phyloP scores from a whole-genome alignment of 2,329 filamentous ascomycete genomes.

The Epichloe gansuensis region DNA sequence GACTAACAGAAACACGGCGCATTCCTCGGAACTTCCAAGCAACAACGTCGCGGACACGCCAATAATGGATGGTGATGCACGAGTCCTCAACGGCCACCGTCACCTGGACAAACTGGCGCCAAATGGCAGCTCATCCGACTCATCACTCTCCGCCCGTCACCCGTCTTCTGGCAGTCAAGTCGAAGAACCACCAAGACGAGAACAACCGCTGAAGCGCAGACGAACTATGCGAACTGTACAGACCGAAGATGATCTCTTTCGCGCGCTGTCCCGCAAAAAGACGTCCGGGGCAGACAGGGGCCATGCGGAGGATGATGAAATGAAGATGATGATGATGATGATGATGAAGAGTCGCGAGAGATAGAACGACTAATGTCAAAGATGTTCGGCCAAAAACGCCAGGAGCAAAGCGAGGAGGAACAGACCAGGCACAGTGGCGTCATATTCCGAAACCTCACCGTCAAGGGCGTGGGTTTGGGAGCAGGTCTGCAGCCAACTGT shows the following conservation, averaged over 20 bases:
- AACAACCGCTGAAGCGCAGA: conserved; percentile 10
- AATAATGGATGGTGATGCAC: background rate
- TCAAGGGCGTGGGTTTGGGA: conserved; percentile 56
- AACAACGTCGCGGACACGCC: background rate
- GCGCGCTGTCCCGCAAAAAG: conserved; percentile 34
- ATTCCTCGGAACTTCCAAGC: background rate
- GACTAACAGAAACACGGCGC: background rate
- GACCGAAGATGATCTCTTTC: conserved; percentile 40
- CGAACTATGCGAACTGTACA: conserved; percentile 14
- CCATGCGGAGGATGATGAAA: conserved; percentile 26
- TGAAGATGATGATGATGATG: conserved; percentile 6
- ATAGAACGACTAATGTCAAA: conserved; percentile 52
- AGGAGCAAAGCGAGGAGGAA: conserved; percentile 54
- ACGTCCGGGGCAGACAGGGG: conserved; percentile 21
- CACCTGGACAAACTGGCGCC: background rate
- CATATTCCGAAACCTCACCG: conserved; percentile 56
- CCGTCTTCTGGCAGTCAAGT: background rate
- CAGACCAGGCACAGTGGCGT: conserved; percentile 58
- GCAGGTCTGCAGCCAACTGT: conserved; percentile 40
- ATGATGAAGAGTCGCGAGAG: conserved; percentile 32
- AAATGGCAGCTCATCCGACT: background rate
- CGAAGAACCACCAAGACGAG: conserved; percentile 1
- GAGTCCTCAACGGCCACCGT: background rate
- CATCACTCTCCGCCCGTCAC: background rate
- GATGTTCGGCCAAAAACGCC: conserved; percentile 55